Evolutionary conservation across 495 filamentous ascomycete species (phyloP), one percentile per base, ranked within the genome.

Genomic region (Tetracladium setigerum): DNA sequence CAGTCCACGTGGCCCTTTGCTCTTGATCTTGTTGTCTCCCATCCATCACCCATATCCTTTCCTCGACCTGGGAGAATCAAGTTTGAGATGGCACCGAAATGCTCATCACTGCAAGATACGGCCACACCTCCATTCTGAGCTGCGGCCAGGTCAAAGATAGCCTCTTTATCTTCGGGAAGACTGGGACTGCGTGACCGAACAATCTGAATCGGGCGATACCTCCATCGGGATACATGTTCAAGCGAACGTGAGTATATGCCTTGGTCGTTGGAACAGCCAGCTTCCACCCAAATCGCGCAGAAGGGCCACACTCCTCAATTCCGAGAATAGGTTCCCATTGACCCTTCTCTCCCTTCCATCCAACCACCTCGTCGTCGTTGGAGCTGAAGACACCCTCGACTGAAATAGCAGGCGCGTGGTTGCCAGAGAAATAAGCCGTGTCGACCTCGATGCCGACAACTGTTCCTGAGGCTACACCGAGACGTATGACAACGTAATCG

Each of bases 161-260:
- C 75, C 4, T 79, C 71, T 8, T 57, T 63, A 53, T 79, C 71
- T 18, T 72, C 62, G 84, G 82, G 55, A 85, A 83, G 9, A 89
- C 74, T 0, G 85, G 80, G 11, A 90, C 77, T 5, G 81, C 88
- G 46, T 79, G 73, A 2, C 90, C 90, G 59, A 85, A 95, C 2
- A 95, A 68, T 34, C 88, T 72, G 58, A 95, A 87, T 38, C 90
- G 66, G 18, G 88, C 87, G 60, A 96, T 94, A n/a, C 90, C 89
- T 35, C 90, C 90, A 56, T 96, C 90, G 0, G 90, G 89, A 62
- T 86, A 95, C 89, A 95, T 94, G 60, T 84, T 78, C 41, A 96
- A 65, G 30, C 85, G 72, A 14, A 95, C 84, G 64, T 96, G 89
- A 5, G 89, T 94, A 63, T 86, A 92, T 19, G 79, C 74, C 62